phyloP scores from a whole-genome alignment of 495 filamentous ascomycete genomes.

The Penicillium arizonense region DNA sequence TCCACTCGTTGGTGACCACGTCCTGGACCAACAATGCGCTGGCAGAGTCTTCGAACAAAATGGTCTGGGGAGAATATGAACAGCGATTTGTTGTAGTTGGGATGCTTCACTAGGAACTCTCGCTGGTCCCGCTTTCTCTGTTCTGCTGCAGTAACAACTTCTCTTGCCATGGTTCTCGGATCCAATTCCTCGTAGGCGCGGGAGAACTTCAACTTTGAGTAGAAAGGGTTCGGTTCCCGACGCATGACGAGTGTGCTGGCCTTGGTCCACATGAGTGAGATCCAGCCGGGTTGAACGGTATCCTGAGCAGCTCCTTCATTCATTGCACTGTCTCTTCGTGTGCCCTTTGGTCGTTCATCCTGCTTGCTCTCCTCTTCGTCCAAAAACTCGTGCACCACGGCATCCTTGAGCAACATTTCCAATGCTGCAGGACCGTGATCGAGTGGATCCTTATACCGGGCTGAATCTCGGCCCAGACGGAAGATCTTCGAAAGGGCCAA shows the following conservation, averaged over 20 bases:
- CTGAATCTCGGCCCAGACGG: slow-evolving; percentile 64
- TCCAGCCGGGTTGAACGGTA: slow-evolving; percentile 47
- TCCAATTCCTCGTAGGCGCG: slow-evolving; percentile 74
- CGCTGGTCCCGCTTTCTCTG: slow-evolving; percentile 82
- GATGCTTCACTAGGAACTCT: slow-evolving; percentile 84
- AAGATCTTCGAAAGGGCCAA: slow-evolving; percentile 88
- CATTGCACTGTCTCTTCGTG: slow-evolving; percentile 25
- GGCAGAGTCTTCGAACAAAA: slow-evolving; percentile 76
- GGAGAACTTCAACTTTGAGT: slow-evolving; percentile 74
- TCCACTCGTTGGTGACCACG: slow-evolving; percentile 82
- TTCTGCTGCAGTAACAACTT: slow-evolving; percentile 81
- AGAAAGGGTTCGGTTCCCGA: slow-evolving; percentile 91
- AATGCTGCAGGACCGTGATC: slow-evolving; percentile 85
- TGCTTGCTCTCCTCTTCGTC: slow-evolving; percentile 60
- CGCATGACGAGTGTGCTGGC: slow-evolving; percentile 52
- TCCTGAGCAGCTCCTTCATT: slow-evolving; percentile 25
- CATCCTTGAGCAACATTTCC: slow-evolving; percentile 95
- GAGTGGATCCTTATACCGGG: slow-evolving; percentile 71
- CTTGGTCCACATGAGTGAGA: slow-evolving; percentile 58
- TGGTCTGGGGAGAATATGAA: slow-evolving; percentile 81
- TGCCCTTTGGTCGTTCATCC: slow-evolving; percentile 18
- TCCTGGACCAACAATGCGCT: slow-evolving; percentile 88
- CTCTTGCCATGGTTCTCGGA: slow-evolving; percentile 79
- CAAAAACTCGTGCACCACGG: slow-evolving; percentile 89
- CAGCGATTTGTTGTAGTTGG: slow-evolving; percentile 88